These are phyloP conservation scores for Jackrogersella multiformis DNA, from an alignment of 495 filamentous ascomycete species.

Conservation along the genomic window DNA sequence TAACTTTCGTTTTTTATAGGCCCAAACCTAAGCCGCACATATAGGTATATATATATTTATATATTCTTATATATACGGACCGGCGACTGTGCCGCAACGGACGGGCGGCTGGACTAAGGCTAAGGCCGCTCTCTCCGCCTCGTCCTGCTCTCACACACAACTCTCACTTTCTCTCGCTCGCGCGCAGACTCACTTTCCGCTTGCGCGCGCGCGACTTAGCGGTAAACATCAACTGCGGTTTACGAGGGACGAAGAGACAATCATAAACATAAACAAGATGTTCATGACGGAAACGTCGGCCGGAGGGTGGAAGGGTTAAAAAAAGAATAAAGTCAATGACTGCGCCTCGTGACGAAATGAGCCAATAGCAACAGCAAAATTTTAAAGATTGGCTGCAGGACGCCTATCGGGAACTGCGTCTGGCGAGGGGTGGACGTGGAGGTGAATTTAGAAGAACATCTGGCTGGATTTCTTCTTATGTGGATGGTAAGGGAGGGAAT, in stretches of 20 bases:
- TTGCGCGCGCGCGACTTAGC: slow-evolving; percentile 33
- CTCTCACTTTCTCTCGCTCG: slow-evolving; percentile 38
- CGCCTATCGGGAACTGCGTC: slow-evolving; percentile 34
- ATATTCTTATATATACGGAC: slow-evolving; percentile 30
- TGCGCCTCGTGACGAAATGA: slow-evolving; percentile 39
- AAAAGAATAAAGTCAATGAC: slow-evolving; percentile 37
- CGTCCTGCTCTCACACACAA: slow-evolving; percentile 43
- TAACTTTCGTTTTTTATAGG: slow-evolving; percentile 13
- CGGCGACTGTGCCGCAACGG: slow-evolving; percentile 37
- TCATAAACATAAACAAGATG: slow-evolving; percentile 40
- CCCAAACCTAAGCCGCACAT: slow-evolving; percentile 28
- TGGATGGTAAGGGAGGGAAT: slow-evolving; percentile 15
- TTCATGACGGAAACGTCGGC: slow-evolving; percentile 41
- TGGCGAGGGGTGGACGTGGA: slow-evolving; percentile 39
- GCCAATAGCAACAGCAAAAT: slow-evolving; percentile 43
- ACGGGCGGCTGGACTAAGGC: slow-evolving; percentile 34
- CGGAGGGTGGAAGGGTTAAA: slow-evolving; percentile 21
- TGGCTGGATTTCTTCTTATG: slow-evolving; percentile 25
- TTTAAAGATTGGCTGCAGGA: slow-evolving; percentile 44
- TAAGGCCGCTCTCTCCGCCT: slow-evolving; percentile 42
- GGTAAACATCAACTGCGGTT: slow-evolving; percentile 46
- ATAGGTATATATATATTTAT: too few relatives aligned
- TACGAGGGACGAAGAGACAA: slow-evolving; percentile 33
- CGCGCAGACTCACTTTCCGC: slow-evolving; percentile 45
- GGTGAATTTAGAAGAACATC: slow-evolving; percentile 42